Evolutionary conservation across 1,284 basidiomycete species (phyloP).

Genomic region (Malassezia restricta): DNA sequence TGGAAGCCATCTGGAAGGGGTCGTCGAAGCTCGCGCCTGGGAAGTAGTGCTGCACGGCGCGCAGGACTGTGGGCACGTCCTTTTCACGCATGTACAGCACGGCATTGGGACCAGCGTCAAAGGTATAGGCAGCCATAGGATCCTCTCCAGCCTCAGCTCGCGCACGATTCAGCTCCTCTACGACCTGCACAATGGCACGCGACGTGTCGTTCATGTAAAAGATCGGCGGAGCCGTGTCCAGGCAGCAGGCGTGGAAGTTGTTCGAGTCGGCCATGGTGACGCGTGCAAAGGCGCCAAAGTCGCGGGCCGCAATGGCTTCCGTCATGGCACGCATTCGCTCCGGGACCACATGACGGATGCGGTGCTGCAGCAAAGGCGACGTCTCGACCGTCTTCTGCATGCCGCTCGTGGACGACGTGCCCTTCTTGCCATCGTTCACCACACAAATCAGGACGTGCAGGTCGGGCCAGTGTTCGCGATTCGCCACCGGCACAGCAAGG

Average conservation of each 20-base stretch:
- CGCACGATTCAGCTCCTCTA: slow-evolving; percentile 89
- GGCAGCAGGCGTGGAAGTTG: slow-evolving; percentile 83
- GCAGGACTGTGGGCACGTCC: slow-evolving; percentile 28
- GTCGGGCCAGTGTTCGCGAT: slow-evolving; percentile 57
- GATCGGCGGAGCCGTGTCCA: slow-evolving; percentile 93
- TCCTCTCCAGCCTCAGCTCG: slow-evolving; percentile 52
- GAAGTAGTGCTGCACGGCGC: slow-evolving; percentile 42
- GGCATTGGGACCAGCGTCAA: slow-evolving; percentile 95
- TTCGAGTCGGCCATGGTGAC: slow-evolving; percentile 93
- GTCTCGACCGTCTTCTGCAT: slow-evolving; percentile 97
- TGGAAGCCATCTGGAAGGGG: slow-evolving; percentile 37
- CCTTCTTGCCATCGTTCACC: slow-evolving; percentile 91
- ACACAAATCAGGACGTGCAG: slow-evolving; percentile 96
- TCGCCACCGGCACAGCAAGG: slow-evolving; percentile 68
- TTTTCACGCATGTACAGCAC: slow-evolving; percentile 77
- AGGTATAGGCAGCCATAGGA: slow-evolving; percentile 85
- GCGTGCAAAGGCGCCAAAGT: slow-evolving; percentile 78
- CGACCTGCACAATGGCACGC: slow-evolving; percentile 47
- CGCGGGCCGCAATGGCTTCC: slow-evolving; percentile 62
- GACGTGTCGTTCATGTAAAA: slow-evolving; percentile 99
- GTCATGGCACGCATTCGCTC: slow-evolving; percentile 70
- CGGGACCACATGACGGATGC: slow-evolving; percentile 77
- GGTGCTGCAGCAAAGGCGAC: slow-evolving; percentile 72
- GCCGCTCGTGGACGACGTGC: slow-evolving; percentile 81
- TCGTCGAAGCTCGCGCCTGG: slow-evolving; percentile 45